Percentiles rank a stretch among this genome's conserved stretches.
Conservation (phyloP, 305 asterid species). For the Coffea humblotiana region DNA sequence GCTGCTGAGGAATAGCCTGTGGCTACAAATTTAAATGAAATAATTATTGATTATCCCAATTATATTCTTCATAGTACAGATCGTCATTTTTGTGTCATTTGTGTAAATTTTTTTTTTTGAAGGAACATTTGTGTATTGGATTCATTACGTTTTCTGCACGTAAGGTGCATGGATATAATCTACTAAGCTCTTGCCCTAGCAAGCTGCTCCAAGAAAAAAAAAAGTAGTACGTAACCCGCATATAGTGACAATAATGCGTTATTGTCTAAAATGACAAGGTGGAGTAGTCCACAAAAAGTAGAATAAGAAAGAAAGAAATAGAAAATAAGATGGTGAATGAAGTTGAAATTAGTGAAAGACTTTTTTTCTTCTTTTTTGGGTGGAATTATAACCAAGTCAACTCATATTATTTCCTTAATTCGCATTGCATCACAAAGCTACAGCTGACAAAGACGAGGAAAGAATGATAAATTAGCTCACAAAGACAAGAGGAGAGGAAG, state of each 20-base stretch:
- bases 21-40: not conserved
- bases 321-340: not conserved
- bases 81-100: not conserved
- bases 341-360: not conserved
- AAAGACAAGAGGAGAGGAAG: too few relatives aligned
- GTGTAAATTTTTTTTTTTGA: too few relatives aligned
- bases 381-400: not conserved
- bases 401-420: too few relatives aligned
- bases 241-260: not conserved
- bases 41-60: not conserved
- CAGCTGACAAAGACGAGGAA: not conserved
- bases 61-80: constrained; percentile 7
- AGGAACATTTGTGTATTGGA: not conserved
- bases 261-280: not conserved
- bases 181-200: not conserved
- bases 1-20: not conserved
- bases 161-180: not conserved
- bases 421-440: not conserved
- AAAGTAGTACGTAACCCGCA: not conserved
- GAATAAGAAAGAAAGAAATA: not conserved
- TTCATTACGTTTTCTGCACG: not conserved
- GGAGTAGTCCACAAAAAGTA: not conserved
- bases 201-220: not conserved
- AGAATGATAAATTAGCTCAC: not conserved
- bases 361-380: too few relatives aligned